Evolutionary conservation across 768 basidiomycete genomes (phyloP), one percentile per base, ranked within the genome.

Genomic region (Naematelia encephala): DNA sequence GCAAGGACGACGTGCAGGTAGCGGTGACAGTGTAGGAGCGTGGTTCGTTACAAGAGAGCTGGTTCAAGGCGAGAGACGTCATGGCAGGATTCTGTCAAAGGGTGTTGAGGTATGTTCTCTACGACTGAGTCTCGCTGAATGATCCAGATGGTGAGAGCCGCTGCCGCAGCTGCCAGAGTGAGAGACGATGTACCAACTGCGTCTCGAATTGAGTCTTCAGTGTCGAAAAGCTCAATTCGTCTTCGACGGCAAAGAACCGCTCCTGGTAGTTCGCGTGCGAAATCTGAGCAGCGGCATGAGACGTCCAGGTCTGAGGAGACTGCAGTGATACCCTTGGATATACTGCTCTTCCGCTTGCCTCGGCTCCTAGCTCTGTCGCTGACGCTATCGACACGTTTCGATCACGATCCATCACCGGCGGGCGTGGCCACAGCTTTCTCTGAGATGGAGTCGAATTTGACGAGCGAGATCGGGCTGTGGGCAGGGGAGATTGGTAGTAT

Each of bases 21-120:
- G 34, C 16, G 23, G n/a, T 51, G 26, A 22, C 43, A 54, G 30
- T 16, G 27, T 25, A 26, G 34, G 43, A 19, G 68, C 68, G 25
- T 72, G 70, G 70, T 72, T 72, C 50, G 60, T 68, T 4, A 72
- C 64, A 12, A 53, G 70, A 42, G 70, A 72, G 59, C 28, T 72
- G 27, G 64, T 72, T 1, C 66, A 72, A 19, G 68, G 70, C 1
- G 70, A 72, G 34, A 57, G 62, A 53, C 54, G 70, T 21, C 52
- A 72, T 62, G 68, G 68, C 0, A 56, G 68, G 23, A 26, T 68
- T 29, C 48, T 72, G 34, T 63, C 66, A 4, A 56, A 59, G 14
- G 70, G 70, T 2, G 63, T 69, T 11, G 55, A 58, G 30, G 70
- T 72, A 56, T 60, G 70, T 60, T 5, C 49, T 50, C 28, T 21